Evolutionary conservation across 1,139 yeast genomes (phyloP).

Genomic region (Meyerozyma carpophila): DNA sequence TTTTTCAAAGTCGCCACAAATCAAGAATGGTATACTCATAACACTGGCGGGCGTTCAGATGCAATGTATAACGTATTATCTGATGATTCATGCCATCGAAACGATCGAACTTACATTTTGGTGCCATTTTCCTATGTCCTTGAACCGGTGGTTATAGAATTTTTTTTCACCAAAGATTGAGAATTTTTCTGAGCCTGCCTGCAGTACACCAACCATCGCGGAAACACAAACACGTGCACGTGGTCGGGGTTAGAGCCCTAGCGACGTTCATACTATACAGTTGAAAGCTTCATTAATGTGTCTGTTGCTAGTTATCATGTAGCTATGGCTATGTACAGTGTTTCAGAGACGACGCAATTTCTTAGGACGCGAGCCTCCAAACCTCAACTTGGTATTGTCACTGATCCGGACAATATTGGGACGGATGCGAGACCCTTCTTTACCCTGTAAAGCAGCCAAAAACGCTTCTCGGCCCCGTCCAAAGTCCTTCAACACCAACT

Average conservation of each 20-base stretch:
- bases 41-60: neutral
- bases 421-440: constrained; percentile 73
- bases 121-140: constrained; percentile 22
- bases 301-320: neutral
- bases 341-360: constrained; percentile 69
- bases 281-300: neutral
- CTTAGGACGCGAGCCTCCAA: constrained; percentile 91
- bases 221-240: neutral
- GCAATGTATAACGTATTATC: neutral
- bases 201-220: neutral
- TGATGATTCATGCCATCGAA: neutral
- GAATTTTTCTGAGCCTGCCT: neutral
- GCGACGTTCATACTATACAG: neutral
- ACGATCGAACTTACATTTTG: constrained; percentile 13
- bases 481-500: constrained; percentile 70
- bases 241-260: constrained; percentile 1
- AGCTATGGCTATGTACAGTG: neutral
- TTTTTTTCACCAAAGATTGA: constrained; percentile 1
- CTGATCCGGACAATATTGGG: constrained; percentile 61
- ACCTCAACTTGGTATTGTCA: constrained; percentile 76
- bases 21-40: neutral
- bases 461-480: constrained; percentile 92
- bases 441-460: constrained; percentile 77
- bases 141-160: neutral
- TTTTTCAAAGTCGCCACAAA: neutral